Conservation (phyloP, 2,329 filamentous ascomycete genomes). For the Chaetomium olivaceum region DNA sequence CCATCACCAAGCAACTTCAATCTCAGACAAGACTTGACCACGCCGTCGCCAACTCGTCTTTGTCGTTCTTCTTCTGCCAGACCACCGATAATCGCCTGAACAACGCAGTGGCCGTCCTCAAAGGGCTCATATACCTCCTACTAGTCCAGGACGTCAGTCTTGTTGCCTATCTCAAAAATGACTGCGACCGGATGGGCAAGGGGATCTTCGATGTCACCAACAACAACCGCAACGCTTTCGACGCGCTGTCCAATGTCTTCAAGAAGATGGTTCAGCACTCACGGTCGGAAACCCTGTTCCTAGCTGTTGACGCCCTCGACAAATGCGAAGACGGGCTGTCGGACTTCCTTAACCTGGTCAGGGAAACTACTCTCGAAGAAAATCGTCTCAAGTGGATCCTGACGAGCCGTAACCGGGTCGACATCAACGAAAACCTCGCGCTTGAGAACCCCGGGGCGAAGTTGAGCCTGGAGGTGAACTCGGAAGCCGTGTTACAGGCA, state of each 20-base stretch:
- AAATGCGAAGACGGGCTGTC: background rate
- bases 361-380: background rate
- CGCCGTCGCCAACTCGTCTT: background rate
- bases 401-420: background rate
- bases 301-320: constrained; percentile 1
- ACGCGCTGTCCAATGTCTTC: background rate
- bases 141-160: background rate
- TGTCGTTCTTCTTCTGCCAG: constrained; percentile 2
- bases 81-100: background rate
- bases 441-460: background rate
- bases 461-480: background rate
- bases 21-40: background rate
- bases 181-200: background rate
- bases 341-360: background rate
- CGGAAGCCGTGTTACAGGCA: background rate
- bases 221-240: background rate
- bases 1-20: background rate
- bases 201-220: background rate
- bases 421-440: background rate
- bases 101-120: background rate
- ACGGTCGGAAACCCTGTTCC: background rate
- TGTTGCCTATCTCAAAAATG: background rate
- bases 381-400: background rate
- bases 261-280: background rate
- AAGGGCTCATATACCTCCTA: background rate